phyloP scores from a whole-genome alignment of 441 rosid genomes.

The Gossypium aridum region DNA sequence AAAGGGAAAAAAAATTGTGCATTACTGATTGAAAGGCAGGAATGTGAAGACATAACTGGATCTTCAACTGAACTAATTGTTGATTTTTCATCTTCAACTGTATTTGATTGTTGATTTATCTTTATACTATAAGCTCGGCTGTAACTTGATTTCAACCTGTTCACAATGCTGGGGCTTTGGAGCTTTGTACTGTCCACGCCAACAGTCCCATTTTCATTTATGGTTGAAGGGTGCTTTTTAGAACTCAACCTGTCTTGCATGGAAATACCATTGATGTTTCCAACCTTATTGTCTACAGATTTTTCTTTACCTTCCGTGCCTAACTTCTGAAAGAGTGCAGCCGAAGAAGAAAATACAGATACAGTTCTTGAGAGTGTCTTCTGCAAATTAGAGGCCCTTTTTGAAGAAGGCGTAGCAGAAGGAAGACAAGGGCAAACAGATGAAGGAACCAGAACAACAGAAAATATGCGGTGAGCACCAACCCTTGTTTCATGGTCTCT shows the following conservation, averaged over 20 bases:
- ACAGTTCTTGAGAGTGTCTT: constrained; percentile 86
- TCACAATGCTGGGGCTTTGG: constrained; percentile 37
- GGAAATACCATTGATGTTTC: constrained; percentile 30
- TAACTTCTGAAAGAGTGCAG: constrained; percentile 78
- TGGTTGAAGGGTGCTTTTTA: not conserved
- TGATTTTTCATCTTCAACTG: constrained; percentile 25
- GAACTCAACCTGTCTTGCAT: constrained; percentile 31
- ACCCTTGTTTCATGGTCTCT: constrained; percentile 73
- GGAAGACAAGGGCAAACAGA: constrained; percentile 63
- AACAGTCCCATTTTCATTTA: constrained; percentile 21
- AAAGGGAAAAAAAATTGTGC: not conserved
- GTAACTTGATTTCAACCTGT: constrained; percentile 61
- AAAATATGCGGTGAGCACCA: constrained; percentile 81
- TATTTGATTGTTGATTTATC: constrained; percentile 23
- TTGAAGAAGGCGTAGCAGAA: constrained; percentile 29
- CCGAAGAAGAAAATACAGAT: constrained; percentile 88
- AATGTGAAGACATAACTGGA: constrained; percentile 33
- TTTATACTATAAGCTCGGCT: constrained; percentile 45
- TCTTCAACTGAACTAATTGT: constrained; percentile 31
- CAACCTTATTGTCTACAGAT: constrained; percentile 13
- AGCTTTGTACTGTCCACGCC: constrained; percentile 17
- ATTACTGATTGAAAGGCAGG: not conserved
- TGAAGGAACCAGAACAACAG: constrained; percentile 84
- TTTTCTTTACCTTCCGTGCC: constrained; percentile 26
- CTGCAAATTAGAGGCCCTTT: constrained; percentile 48